Base-by-base conservation (phyloP, 768 basidiomycete species). In the Podaxis sp. region DNA sequence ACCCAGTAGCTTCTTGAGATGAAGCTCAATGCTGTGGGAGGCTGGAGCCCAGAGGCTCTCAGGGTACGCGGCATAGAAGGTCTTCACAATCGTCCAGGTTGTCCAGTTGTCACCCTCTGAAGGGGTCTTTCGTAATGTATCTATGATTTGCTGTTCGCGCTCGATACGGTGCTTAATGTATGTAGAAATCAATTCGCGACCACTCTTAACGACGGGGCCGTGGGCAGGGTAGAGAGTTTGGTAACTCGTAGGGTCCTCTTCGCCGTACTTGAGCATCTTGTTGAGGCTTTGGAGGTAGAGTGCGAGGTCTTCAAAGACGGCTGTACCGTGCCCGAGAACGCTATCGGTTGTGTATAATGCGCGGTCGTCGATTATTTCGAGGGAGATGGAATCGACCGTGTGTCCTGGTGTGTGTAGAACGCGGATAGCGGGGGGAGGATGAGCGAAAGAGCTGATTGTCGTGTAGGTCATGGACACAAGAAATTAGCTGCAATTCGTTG, bases 351-450 rank as follows among this genome's bases (percentile, higher is more conserved):
- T 95, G 76, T 95, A 95, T 14, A 98, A 79, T 0, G 86, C 87
- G 25, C 76, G 74, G 66, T 95, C 92, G 48, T 82, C 80, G 0
- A 83, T 77, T 54, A 94, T 76, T 58, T 87, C 76, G 40, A 98
- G 76, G 52, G 81, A 87, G 68, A 97, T 82, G 2, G 92, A 95
- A 71, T 98, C 96, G 50, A 75, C 66, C 0, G 96, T 98, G 66
- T 98, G 96, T 0, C 96, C 96, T 0, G 96, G 96, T 0, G 92
- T 88, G 69, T 93, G 87, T 0, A 98, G 67, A 23, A 97, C 83
- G 25, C 79, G 79, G 9, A 97, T 79, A 16, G 76, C 66, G 9
- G 66, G 62, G n/a, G 10, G 60, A 52, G 3, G 76, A 69, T 27
- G 81, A 69, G 14, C 71, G 59, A 40, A 91, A 68, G 1, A 72